A percentile compares a stretch with the other conserved stretches of the same genome.
Evolutionary conservation across 352 stramenopile genomes (phyloP).

Genomic region (Globisporangium heterothallicum): DNA sequence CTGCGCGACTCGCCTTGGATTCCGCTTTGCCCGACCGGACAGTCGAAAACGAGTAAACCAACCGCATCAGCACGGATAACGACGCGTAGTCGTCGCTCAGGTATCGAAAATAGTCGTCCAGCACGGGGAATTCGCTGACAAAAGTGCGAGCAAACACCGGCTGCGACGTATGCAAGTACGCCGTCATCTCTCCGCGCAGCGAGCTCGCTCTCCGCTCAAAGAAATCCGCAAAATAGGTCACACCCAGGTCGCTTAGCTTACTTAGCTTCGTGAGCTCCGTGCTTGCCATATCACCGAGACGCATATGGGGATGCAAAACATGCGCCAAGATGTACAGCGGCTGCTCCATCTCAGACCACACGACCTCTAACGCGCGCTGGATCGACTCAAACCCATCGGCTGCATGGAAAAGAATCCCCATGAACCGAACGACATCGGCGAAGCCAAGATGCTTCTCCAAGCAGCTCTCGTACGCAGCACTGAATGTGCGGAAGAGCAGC

Average conservation of each 20-base stretch:
- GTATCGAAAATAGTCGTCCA: slow-evolving; percentile 67
- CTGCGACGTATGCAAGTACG: slow-evolving; percentile 59
- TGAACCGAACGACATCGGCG: slow-evolving; percentile 37
- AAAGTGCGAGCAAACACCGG: slow-evolving; percentile 39
- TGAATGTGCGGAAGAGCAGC: slow-evolving; percentile 35
- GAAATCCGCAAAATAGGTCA: slow-evolving; percentile 49
- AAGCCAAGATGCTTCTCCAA: slow-evolving; percentile 18
- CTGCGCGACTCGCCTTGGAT: background rate
- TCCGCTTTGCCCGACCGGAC: slow-evolving; percentile 11
- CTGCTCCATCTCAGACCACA: slow-evolving; percentile 57
- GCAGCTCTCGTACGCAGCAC: slow-evolving; percentile 21
- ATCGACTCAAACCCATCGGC: slow-evolving; percentile 42
- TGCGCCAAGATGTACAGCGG: slow-evolving; percentile 61
- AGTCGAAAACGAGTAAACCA: slow-evolving; percentile 45
- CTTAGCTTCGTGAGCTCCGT: slow-evolving; percentile 54
- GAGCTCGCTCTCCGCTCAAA: slow-evolving; percentile 38
- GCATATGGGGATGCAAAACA: slow-evolving; percentile 48
- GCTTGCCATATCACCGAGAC: slow-evolving; percentile 28
- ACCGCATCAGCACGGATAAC: slow-evolving; percentile 60
- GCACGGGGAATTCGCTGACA: slow-evolving; percentile 46
- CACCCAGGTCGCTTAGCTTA: slow-evolving; percentile 49
- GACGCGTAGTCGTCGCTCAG: slow-evolving; percentile 54
- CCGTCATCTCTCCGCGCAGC: slow-evolving; percentile 57
- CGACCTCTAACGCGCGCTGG: slow-evolving; percentile 41
- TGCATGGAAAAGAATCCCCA: slow-evolving; percentile 36